phyloP scores from a whole-genome alignment of 208 protist species.

The Leishmania tropica region DNA sequence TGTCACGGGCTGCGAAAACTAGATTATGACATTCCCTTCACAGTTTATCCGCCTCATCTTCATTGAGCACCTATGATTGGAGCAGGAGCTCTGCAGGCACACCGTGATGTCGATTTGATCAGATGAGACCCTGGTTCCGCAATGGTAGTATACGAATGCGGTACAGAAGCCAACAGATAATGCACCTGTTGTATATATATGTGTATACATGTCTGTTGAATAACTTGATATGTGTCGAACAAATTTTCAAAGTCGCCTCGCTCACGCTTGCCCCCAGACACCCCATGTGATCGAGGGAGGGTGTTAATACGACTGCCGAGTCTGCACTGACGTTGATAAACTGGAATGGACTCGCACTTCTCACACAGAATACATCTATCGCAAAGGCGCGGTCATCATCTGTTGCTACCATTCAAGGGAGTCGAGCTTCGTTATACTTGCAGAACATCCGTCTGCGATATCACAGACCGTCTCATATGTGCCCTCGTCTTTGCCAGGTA shows the following conservation, averaged over 20 bases:
- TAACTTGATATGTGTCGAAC: slow-evolving; percentile 21
- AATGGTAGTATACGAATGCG: slow-evolving; percentile 51
- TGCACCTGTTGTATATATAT: background rate
- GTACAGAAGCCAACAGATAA: slow-evolving; percentile 36
- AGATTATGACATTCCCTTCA: slow-evolving; percentile 9
- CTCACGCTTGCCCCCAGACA: slow-evolving; percentile 38
- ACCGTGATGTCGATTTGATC: slow-evolving; percentile 27
- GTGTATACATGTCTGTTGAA: background rate
- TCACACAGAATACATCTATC: slow-evolving; percentile 29
- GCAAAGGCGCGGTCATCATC: slow-evolving; percentile 1
- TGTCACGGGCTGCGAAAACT: slow-evolving; percentile 34
- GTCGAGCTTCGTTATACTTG: slow-evolving; percentile 11
- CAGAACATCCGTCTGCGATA: slow-evolving; percentile 21
- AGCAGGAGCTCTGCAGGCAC: slow-evolving; percentile 46
- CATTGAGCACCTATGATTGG: slow-evolving; percentile 48
- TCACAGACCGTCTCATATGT: slow-evolving; percentile 39
- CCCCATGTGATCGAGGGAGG: slow-evolving; percentile 36
- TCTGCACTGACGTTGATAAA: slow-evolving; percentile 18
- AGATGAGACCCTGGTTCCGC: slow-evolving; percentile 34
- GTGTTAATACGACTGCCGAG: background rate
- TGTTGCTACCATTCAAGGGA: background rate
- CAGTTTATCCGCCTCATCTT: slow-evolving; percentile 40
- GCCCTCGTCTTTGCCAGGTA: slow-evolving; percentile 34
- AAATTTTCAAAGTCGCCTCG: slow-evolving; percentile 29
- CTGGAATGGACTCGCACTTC: slow-evolving; percentile 13